A percentile compares a stretch with the other conserved stretches of the same genome.
Conservation (phyloP, 78 protist genomes). For the Dictyostelium capitatum region DNA sequence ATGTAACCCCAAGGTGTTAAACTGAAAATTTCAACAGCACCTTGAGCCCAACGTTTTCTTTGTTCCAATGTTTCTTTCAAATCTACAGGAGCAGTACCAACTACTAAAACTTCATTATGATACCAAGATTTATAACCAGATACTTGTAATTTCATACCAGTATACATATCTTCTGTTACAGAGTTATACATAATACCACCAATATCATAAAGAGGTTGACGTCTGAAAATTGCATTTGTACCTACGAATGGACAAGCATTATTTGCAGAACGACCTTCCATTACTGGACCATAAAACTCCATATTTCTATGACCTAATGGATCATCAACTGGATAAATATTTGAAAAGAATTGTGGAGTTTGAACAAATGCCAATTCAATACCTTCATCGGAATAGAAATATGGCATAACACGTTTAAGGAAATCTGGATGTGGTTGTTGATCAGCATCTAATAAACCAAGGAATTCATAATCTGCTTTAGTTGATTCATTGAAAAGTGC, state of each 20-base stretch:
- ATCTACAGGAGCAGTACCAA: conserved; percentile 83
- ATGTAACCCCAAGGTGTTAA: conserved; percentile 78
- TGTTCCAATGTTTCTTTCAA: conserved; percentile 78
- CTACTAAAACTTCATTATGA: conserved; percentile 73
- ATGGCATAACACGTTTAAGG: conserved; percentile 73
- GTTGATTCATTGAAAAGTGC: conserved; percentile 77
- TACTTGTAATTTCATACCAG: conserved; percentile 81
- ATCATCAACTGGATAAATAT: conserved; percentile 82
- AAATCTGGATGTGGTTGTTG: conserved; percentile 81
- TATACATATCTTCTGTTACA: conserved; percentile 84
- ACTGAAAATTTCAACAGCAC: conserved; percentile 80
- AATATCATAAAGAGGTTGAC: conserved; percentile 76
- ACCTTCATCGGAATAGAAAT: conserved; percentile 68
- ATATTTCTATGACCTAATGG: conserved; percentile 80
- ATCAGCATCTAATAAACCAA: conserved; percentile 76
- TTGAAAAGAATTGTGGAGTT: conserved; percentile 80
- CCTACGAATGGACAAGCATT: conserved; percentile 83
- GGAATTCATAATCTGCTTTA: conserved; percentile 57
- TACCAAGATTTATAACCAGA: conserved; percentile 80
- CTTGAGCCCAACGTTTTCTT: conserved; percentile 85
- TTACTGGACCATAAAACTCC: conserved; percentile 84
- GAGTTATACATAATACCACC: conserved; percentile 84
- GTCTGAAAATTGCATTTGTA: conserved; percentile 79
- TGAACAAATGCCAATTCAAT: conserved; percentile 64
- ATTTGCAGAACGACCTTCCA: conserved; percentile 80